Evolutionary conservation across 441 rosid species (phyloP).

Genomic region (Kokia cookei): DNA sequence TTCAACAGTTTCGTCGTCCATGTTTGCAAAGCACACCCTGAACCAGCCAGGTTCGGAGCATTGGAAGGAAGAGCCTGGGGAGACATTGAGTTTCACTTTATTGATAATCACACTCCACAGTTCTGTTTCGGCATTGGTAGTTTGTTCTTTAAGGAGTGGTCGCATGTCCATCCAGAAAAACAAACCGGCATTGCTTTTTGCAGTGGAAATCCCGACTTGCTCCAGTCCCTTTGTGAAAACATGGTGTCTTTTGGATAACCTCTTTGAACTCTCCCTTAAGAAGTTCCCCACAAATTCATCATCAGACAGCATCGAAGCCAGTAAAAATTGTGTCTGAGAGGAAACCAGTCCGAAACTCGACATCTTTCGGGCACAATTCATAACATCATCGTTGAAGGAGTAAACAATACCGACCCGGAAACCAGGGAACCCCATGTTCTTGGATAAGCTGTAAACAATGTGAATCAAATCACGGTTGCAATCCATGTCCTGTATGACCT

Average conservation of each 20-base stretch:
- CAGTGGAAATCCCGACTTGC: constrained; percentile 32
- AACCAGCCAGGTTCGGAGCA: constrained; percentile 60
- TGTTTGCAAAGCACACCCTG: constrained; percentile 62
- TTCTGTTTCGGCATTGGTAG: constrained; percentile 25
- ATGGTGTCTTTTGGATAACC: constrained; percentile 33
- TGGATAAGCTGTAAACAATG: constrained; percentile 53
- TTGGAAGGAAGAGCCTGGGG: constrained; percentile 54
- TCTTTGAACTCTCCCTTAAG: constrained; percentile 30
- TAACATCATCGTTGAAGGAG: constrained; percentile 45
- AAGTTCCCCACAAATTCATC: constrained; percentile 34
- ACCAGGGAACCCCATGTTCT: constrained; percentile 63
- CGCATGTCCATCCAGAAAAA: constrained; percentile 53
- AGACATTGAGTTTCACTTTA: constrained; percentile 50
- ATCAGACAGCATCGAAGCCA: constrained; percentile 50
- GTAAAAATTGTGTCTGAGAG: constrained; percentile 44
- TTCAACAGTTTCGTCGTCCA: constrained; percentile 42
- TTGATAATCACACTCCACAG: constrained; percentile 40
- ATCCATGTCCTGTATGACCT: constrained; percentile 38
- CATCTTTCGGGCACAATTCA: constrained; percentile 42
- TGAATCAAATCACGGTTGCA: constrained; percentile 41
- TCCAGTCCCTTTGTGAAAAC: constrained; percentile 32
- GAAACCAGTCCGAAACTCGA: constrained; percentile 58
- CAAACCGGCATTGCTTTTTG: constrained; percentile 47
- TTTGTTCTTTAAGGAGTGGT: constrained; percentile 28
- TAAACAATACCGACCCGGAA: constrained; percentile 50